Conservation (phyloP, 176 grass and related monocot genomes). For the Oryza rufipogon region DNA sequence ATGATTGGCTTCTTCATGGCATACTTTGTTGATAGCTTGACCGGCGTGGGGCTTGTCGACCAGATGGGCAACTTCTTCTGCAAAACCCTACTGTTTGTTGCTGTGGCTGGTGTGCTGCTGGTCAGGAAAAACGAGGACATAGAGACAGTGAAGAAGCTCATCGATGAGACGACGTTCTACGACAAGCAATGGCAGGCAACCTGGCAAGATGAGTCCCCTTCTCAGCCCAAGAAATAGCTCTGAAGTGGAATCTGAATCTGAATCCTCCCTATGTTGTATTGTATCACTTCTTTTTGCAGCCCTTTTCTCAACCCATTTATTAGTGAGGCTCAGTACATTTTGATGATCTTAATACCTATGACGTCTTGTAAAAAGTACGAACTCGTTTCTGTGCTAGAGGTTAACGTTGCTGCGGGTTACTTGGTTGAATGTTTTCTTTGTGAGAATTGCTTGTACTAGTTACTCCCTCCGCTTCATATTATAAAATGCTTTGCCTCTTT, state of each 20-base stretch:
- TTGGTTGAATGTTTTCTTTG: conserved; percentile 11
- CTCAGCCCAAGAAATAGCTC: conserved; percentile 51
- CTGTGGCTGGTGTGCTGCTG: conserved; percentile 71
- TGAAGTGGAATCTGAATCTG: not conserved
- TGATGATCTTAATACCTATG: conserved; percentile 7
- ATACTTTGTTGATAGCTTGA: conserved; percentile 93
- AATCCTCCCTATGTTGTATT: conserved; percentile 24
- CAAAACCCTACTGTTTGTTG: conserved; percentile 87
- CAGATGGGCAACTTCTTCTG: conserved; percentile 95
- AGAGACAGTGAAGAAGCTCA: conserved; percentile 68
- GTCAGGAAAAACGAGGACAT: conserved; percentile 91
- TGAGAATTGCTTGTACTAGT: not conserved
- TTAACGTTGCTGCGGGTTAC: not conserved
- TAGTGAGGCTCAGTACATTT: conserved; percentile 29
- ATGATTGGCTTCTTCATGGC: conserved; percentile 99
- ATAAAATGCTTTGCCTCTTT: too few relatives aligned
- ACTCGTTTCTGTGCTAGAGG: conserved; percentile 31
- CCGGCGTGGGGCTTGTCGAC: conserved; percentile 79
- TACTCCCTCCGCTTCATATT: not conserved
- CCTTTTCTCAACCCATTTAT: conserved; percentile 16
- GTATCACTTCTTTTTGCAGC: not conserved
- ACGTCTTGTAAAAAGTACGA: conserved; percentile 41
- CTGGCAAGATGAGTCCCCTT: conserved; percentile 75
- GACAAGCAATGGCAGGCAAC: conserved; percentile 98
- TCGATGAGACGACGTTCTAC: conserved; percentile 87